Conservation (phyloP, 495 filamentous ascomycete genomes). For the Zalerion maritima region DNA sequence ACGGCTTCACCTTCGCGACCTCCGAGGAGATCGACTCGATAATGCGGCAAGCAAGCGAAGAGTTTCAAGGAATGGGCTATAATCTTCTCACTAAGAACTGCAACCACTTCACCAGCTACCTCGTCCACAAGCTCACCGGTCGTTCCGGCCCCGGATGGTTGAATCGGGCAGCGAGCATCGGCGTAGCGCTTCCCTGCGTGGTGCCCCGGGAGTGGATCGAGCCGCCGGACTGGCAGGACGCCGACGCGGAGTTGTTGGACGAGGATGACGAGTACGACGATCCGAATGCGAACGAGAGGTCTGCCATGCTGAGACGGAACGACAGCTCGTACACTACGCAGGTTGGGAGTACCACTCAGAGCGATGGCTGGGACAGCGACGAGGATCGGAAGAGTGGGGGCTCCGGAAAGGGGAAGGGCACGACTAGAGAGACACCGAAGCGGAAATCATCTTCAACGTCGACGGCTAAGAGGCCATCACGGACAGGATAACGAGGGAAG, state of each 20-base stretch:
- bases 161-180: conserved; percentile 67
- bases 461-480: conserved; percentile 21
- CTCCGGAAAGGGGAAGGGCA: conserved; percentile 17
- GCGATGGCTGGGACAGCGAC: conserved; percentile 16
- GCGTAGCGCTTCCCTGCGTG: conserved; percentile 60
- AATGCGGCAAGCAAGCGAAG: conserved; percentile 46
- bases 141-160: conserved; percentile 52
- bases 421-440: conserved; percentile 21
- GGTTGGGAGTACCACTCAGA: neutral
- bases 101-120: conserved; percentile 64
- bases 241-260: conserved; percentile 50
- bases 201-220: conserved; percentile 69
- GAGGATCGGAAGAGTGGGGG: conserved; percentile 12
- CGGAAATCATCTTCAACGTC: conserved; percentile 26
- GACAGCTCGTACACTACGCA: conserved; percentile 11
- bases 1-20: conserved; percentile 53
- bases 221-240: conserved; percentile 56
- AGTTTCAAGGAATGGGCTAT: conserved; percentile 56
- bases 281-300: conserved; percentile 28
- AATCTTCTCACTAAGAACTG: conserved; percentile 69
- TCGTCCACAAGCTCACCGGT: conserved; percentile 51
- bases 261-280: conserved; percentile 38
- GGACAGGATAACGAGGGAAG: conserved; percentile 12
- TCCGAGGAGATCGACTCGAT: conserved; percentile 50
- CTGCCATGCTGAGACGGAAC: conserved; percentile 35